phyloP scores from a whole-genome alignment of 768 basidiomycete genomes.

The Pleurotus salmoneostramineus region DNA sequence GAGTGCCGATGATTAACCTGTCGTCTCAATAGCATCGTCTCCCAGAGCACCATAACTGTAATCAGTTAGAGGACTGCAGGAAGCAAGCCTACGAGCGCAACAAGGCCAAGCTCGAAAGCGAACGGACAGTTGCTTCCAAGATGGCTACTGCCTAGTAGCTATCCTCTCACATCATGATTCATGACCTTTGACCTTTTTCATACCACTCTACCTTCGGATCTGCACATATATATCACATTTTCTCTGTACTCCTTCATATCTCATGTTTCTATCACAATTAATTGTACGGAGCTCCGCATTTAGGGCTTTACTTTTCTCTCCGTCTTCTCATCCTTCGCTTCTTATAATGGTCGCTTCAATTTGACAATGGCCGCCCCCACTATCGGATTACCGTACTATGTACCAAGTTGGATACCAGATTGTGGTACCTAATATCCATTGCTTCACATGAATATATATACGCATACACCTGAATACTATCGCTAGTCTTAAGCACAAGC shows the following conservation, averaged over 20 bases:
- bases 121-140: slow-evolving; percentile 84
- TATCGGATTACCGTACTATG: no score
- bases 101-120: slow-evolving; percentile 84
- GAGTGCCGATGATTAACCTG: slow-evolving; percentile 10
- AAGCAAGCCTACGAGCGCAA: slow-evolving; percentile 87
- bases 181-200: slow-evolving; percentile 2
- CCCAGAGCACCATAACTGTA: slow-evolving; percentile 85
- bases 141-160: slow-evolving; percentile 67
- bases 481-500: no score
- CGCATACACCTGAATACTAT: no score
- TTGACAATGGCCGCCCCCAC: no score
- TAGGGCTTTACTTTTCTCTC: slow-evolving; percentile 4
- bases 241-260: slow-evolving; percentile 2
- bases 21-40: slow-evolving; percentile 63
- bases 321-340: background rate
- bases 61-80: slow-evolving; percentile 78
- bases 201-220: slow-evolving; percentile 6
- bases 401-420: no score
- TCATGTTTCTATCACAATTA: background rate
- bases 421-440: no score
- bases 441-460: no score
- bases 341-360: no score
- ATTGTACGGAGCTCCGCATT: background rate
- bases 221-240: slow-evolving; percentile 8
- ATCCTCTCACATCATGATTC: background rate